Percentiles rank a stretch among this genome's conserved stretches.
These are phyloP conservation scores for Geotrichum carabidarum DNA, from an alignment of 1,139 yeast species.

Conservation along the genomic window DNA sequence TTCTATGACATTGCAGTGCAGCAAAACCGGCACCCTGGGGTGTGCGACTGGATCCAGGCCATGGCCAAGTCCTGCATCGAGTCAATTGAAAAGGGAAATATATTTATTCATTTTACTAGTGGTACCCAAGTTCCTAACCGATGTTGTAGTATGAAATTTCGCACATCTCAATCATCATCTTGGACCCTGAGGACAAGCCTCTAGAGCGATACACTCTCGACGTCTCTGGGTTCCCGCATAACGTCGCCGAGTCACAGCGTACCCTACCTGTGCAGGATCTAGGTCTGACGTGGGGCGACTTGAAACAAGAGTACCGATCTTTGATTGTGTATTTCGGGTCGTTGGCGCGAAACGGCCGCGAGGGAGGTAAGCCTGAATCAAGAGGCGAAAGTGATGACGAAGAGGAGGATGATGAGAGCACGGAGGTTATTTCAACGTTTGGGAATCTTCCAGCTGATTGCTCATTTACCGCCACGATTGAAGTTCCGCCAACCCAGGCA, in stretches of 20 bases:
- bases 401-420: neutral
- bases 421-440: neutral
- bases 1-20: constrained; percentile 36
- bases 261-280: neutral
- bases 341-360: neutral
- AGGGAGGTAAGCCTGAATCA: neutral
- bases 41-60: constrained; percentile 37
- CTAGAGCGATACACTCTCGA: constrained; percentile 37
- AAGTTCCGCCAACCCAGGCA: constrained; percentile 1
- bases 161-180: constrained; percentile 21
- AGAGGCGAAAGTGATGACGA: neutral
- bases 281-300: constrained; percentile 12
- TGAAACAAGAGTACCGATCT: constrained; percentile 22
- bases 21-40: constrained; percentile 39
- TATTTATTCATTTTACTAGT: constrained; percentile 24
- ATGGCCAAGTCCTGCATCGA: constrained; percentile 31
- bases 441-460: neutral
- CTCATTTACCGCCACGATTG: constrained; percentile 14
- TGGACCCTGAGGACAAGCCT: constrained; percentile 25
- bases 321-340: constrained; percentile 4
- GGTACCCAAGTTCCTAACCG: neutral
- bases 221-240: constrained; percentile 29
- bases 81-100: constrained; percentile 27
- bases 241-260: neutral
- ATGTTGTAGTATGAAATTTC: neutral